A percentile compares a stretch with the other conserved stretches of the same genome.
phyloP scores from a whole-genome alignment of 1,139 yeast species.

The Kazachstania sp. region DNA sequence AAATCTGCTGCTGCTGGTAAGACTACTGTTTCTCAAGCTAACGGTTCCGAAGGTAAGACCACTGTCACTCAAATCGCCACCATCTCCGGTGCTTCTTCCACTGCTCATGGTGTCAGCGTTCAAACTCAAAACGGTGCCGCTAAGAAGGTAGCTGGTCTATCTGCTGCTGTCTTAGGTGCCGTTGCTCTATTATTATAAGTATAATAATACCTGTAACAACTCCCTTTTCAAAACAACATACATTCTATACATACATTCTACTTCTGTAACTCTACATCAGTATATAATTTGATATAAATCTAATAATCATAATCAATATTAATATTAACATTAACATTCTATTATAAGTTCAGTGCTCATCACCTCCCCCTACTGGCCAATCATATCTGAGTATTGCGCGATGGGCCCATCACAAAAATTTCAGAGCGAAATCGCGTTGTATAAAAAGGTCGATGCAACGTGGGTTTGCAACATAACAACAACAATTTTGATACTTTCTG shows the following conservation, averaged over 20 bases:
- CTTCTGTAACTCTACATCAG: no score
- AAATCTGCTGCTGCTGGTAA: slow-evolving; percentile 5
- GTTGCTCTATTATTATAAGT: slow-evolving; percentile 7
- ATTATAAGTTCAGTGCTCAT: no score
- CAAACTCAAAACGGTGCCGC: slow-evolving; percentile 8
- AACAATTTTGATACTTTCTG: neutral
- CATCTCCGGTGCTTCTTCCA: slow-evolving; percentile 2
- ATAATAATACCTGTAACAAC: neutral
- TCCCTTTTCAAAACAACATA: no score
- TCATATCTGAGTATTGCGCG: no score
- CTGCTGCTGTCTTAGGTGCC: slow-evolving; percentile 7
- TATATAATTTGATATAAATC: no score
- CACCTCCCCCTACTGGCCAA: no score
- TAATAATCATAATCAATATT: no score
- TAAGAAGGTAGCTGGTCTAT: slow-evolving; percentile 6
- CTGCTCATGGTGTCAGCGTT: slow-evolving; percentile 2
- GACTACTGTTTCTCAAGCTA: neutral
- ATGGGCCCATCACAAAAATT: no score
- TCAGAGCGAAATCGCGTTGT: no score
- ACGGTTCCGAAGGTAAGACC: slow-evolving; percentile 3
- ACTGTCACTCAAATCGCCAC: slow-evolving; percentile 4
- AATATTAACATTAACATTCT: no score
- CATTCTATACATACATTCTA: no score
- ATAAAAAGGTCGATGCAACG: neutral
- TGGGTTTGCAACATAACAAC: neutral